phyloP scores from a whole-genome alignment of 2,329 filamentous ascomycete species.

The Stenocarpella maydis region DNA sequence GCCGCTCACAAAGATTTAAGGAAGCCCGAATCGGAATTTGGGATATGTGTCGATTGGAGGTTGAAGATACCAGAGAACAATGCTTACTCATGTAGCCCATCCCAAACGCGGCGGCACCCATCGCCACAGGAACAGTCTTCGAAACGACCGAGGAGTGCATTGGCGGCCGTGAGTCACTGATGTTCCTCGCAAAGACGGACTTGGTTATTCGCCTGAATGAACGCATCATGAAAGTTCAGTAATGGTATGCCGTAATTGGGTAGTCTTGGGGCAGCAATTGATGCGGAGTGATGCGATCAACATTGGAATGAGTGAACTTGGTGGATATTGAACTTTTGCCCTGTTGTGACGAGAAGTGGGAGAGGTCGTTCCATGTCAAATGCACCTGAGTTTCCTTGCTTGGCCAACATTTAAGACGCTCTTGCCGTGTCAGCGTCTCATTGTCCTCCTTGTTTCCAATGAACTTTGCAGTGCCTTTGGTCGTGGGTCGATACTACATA shows the following conservation, averaged over 20 bases:
- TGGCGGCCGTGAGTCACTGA: not conserved
- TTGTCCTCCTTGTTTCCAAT: not conserved
- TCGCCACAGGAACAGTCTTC: not conserved
- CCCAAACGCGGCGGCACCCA: not conserved
- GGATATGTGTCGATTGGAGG: not conserved
- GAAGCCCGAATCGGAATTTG: not conserved
- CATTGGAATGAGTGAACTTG: not conserved
- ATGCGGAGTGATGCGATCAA: not conserved
- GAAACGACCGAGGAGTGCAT: not conserved
- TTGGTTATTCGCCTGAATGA: not conserved
- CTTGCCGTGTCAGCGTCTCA: not conserved
- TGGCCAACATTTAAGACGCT: not conserved
- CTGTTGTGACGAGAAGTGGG: not conserved
- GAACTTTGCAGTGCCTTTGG: not conserved
- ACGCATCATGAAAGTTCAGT: not conserved
- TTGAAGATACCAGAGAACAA: not conserved
- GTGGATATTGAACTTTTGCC: not conserved
- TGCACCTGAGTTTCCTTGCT: not conserved
- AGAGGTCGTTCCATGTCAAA: not conserved
- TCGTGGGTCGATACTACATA: not conserved
- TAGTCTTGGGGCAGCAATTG: not conserved
- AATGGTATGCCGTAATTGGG: not conserved
- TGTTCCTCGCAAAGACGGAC: not conserved
- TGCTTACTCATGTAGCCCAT: not conserved
- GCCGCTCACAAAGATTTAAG: not conserved